Evolutionary conservation across 2,329 filamentous ascomycete genomes (phyloP).

Genomic region (Tricladium varicosporioides): DNA sequence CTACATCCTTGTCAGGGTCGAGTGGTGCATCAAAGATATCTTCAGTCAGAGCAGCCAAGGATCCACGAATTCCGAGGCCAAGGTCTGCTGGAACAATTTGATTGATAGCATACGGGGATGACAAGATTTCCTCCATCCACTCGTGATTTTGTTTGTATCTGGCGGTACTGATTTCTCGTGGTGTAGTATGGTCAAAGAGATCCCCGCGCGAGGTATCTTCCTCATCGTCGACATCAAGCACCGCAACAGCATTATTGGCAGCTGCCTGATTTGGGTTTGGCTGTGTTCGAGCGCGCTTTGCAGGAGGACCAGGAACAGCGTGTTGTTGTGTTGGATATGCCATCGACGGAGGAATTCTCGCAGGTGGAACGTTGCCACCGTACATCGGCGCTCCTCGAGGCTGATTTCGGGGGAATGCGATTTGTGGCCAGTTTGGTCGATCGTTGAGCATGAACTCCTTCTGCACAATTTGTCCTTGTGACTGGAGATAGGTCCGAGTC

Average conservation of each 20-base stretch:
- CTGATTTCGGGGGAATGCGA: constrained; percentile 63
- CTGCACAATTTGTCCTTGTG: constrained; percentile 76
- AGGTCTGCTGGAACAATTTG: constrained; percentile 87
- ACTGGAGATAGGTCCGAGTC: constrained; percentile 63
- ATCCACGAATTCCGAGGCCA: constrained; percentile 79
- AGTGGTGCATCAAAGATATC: constrained; percentile 74
- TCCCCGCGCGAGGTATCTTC: constrained; percentile 87
- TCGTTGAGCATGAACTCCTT: constrained; percentile 96
- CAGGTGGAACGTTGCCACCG: constrained; percentile 21
- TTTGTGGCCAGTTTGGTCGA: constrained; percentile 83
- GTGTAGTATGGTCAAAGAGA: constrained; percentile 84
- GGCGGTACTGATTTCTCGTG: constrained; percentile 81
- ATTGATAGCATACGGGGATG: constrained; percentile 80
- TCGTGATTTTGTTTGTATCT: constrained; percentile 95
- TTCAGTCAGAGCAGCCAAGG: constrained; percentile 76
- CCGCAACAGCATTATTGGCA: constrained; percentile 16
- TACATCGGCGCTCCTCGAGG: constrained; percentile 35
- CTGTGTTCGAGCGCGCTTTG: constrained; percentile 47
- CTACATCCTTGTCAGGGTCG: constrained; percentile 43
- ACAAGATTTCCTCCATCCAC: constrained; percentile 98
- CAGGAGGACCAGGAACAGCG: constrained; percentile 44
- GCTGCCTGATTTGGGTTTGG: constrained; percentile 19
- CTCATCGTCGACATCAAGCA: constrained; percentile 67
- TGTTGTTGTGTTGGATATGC: constrained; percentile 57
- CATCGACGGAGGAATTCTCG: constrained; percentile 50